These are phyloP conservation scores for Crassisporium funariophilum DNA, from an alignment of 768 basidiomycete species.

Conservation along the genomic window DNA sequence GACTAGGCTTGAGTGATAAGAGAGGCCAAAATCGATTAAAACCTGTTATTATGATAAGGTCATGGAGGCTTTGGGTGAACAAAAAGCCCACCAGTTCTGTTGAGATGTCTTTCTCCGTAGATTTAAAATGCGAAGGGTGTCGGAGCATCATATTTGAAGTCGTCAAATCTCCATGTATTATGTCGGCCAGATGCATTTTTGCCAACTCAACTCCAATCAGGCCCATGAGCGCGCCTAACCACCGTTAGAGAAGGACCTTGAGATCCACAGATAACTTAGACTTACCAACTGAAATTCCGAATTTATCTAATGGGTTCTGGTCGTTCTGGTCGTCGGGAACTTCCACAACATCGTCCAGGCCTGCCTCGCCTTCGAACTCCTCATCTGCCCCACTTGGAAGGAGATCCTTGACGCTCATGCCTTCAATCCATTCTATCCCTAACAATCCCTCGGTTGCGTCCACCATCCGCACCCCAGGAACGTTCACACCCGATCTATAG, in stretches of 20 bases:
- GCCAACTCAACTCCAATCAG: constrained; percentile 86
- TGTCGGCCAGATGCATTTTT: constrained; percentile 84
- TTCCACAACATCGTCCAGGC: constrained; percentile 33
- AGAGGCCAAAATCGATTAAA: constrained; percentile 94
- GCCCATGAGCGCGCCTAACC: constrained; percentile 73
- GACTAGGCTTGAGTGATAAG: constrained; percentile 75
- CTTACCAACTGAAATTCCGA: constrained; percentile 63
- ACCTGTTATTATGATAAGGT: constrained; percentile 45
- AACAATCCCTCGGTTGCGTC: constrained; percentile 81
- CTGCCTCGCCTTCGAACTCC: constrained; percentile 30
- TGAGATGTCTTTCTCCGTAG: constrained; percentile 17
- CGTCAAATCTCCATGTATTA: constrained; percentile 95
- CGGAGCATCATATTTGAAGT: constrained; percentile 99
- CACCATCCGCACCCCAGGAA: constrained; percentile 87
- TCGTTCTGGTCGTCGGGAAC: constrained; percentile 27
- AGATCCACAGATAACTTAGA: constrained; percentile 7
- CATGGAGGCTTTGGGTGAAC: not conserved
- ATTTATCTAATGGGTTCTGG: constrained; percentile 45
- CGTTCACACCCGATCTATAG: constrained; percentile 74
- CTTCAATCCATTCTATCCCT: constrained; percentile 92
- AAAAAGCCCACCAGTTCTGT: constrained; percentile 49
- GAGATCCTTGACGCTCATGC: constrained; percentile 73
- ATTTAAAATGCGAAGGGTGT: constrained; percentile 36
- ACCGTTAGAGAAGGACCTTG: too few species aligned
- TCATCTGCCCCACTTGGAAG: constrained; percentile 73